Conservation (phyloP, 2,329 filamentous ascomycete genomes). For the Hymenoscyphus fructigenus region DNA sequence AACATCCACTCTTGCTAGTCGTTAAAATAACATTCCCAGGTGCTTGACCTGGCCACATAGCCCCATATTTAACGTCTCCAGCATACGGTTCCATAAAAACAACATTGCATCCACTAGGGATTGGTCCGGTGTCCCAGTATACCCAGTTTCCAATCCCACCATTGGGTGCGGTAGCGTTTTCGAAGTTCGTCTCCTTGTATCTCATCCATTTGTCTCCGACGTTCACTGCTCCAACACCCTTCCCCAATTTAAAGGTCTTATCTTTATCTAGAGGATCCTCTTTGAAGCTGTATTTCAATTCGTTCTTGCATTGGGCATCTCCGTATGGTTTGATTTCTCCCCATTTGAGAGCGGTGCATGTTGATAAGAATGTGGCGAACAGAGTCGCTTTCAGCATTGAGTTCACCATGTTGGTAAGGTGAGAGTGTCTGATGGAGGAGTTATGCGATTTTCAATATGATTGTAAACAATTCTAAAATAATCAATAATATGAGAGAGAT, state of each 20-base stretch:
- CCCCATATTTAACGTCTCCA: background rate
- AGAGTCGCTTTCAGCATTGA: background rate
- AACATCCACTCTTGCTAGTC: conserved; percentile 1
- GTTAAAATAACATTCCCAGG: conserved; percentile 4
- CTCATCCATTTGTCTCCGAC: background rate
- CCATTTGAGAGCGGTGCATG: background rate
- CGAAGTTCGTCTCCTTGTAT: background rate
- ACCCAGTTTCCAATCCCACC: background rate
- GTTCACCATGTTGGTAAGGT: background rate
- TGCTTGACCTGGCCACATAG: background rate
- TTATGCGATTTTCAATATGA: too few relatives aligned
- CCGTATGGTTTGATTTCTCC: background rate
- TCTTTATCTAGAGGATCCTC: background rate
- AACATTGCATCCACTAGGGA: background rate
- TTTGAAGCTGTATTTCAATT: background rate
- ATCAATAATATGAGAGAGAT: background rate
- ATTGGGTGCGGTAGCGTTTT: background rate
- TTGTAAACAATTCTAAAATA: background rate
- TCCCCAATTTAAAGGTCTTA: background rate
- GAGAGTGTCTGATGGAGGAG: too few relatives aligned
- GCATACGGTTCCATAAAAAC: conserved; percentile 5
- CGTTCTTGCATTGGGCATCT: background rate
- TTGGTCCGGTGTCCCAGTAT: background rate
- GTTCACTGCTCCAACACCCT: background rate
- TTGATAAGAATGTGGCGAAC: background rate